Evolutionary conservation across 148 eudicot species (phyloP).

Genomic region (Diospyros lotus): DNA sequence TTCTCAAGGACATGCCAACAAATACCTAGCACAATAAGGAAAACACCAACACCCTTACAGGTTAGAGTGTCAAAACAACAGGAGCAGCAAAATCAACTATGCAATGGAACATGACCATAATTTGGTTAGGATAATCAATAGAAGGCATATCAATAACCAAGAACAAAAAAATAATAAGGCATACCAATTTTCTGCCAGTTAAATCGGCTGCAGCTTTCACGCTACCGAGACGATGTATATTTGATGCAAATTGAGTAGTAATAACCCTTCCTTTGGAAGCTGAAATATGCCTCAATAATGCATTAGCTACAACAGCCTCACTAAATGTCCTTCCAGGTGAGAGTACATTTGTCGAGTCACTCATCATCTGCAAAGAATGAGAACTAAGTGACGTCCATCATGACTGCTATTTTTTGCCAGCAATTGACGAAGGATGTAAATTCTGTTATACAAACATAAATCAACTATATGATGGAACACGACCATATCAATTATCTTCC

Average conservation of each 20-base stretch:
- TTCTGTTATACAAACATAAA: neutral
- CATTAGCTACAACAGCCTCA: constrained; percentile 89
- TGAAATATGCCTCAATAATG: constrained; percentile 75
- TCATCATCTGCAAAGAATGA: constrained; percentile 79
- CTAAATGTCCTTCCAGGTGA: constrained; percentile 96
- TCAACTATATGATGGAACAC: too few species aligned
- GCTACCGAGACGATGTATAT: constrained; percentile 97
- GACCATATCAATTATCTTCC: too few species aligned
- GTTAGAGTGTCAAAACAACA: neutral
- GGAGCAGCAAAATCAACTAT: neutral
- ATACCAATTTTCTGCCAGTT: constrained; percentile 92
- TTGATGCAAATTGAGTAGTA: constrained; percentile 95
- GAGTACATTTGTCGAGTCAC: constrained; percentile 91
- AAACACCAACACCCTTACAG: constrained; percentile 12
- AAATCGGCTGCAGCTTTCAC: constrained; percentile 98
- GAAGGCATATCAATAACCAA: too few species aligned
- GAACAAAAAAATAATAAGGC: neutral
- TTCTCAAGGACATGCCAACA: constrained; percentile 91
- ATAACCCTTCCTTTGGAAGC: constrained; percentile 87
- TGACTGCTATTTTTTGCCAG: neutral
- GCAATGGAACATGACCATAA: constrained; percentile 6
- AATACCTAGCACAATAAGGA: constrained; percentile 52
- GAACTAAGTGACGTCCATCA: neutral
- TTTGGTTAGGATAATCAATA: too few species aligned
- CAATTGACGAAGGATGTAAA: neutral